Conservation (phyloP, 108 stramenopile genomes). For the Skeletonema menzelii region DNA sequence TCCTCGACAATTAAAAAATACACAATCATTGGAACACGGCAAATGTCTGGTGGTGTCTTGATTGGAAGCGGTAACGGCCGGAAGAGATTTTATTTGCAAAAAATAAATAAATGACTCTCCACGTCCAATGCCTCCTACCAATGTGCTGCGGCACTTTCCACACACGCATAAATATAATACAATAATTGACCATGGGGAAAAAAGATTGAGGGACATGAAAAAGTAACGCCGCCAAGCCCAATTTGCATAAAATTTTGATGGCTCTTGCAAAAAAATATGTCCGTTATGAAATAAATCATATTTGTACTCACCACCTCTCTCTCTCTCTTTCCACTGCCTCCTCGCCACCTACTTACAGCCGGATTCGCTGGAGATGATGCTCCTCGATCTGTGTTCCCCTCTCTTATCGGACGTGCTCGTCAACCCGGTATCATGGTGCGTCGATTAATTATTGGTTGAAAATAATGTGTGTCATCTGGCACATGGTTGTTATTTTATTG, state of each 20-base stretch:
- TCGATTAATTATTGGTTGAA: constrained; percentile 22
- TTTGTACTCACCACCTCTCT: neutral
- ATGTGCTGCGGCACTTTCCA: neutral
- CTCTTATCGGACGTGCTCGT: constrained; percentile 95
- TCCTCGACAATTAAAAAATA: neutral
- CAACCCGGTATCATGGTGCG: constrained; percentile 97
- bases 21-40: neutral
- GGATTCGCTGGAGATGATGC: constrained; percentile 96
- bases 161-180: neutral
- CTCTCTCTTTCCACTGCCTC: neutral
- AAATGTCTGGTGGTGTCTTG: neutral
- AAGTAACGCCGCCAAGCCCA: neutral
- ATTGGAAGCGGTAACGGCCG: neutral
- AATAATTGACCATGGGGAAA: neutral
- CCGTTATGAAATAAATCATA: neutral
- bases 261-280: neutral
- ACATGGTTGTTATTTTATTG: neutral
- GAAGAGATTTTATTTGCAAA: neutral
- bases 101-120: neutral
- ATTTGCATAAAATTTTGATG: too few relatives aligned
- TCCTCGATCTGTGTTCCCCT: constrained; percentile 96
- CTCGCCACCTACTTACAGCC: constrained; percentile 47
- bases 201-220: neutral
- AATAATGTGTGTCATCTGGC: neutral
- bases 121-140: neutral